phyloP scores from a whole-genome alignment of 139 green algal species.

The Micromonas pusilla region DNA sequence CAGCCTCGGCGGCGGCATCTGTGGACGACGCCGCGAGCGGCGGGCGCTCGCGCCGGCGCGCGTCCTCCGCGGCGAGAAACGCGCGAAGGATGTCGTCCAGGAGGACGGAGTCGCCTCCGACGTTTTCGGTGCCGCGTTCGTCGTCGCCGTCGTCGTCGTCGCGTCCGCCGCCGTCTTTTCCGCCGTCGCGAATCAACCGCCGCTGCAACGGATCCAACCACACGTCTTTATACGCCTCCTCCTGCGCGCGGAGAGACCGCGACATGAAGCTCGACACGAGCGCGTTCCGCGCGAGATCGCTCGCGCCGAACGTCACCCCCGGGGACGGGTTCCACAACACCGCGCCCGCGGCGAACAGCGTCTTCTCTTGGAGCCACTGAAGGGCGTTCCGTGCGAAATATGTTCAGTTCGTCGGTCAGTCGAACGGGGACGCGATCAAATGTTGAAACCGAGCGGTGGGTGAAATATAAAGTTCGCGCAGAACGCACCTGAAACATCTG shows the following conservation, averaged over 20 bases:
- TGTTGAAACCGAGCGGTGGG: too few species aligned
- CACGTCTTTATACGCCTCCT: neutral
- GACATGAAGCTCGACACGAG: neutral
- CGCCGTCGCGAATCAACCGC: neutral
- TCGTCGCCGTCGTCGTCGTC: too few species aligned
- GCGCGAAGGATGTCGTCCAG: neutral
- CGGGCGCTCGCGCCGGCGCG: neutral
- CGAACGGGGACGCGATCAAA: too few species aligned
- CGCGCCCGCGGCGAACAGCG: neutral
- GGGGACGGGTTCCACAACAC: neutral
- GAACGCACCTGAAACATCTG: too few species aligned
- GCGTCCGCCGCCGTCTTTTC: too few species aligned
- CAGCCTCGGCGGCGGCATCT: neutral
- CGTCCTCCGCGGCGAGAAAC: neutral
- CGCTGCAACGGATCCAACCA: constrained; percentile 1
- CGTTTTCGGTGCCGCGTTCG: too few species aligned
- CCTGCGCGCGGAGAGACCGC: neutral
- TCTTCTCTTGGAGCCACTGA: constrained; percentile 14
- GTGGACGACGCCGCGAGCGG: neutral
- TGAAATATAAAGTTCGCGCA: too few species aligned
- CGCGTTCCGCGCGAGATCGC: neutral
- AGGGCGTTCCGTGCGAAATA: too few species aligned
- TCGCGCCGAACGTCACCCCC: neutral
- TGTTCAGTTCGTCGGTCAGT: too few species aligned
- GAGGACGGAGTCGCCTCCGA: too few species aligned